A percentile compares a stretch with the other conserved stretches of the same genome.
phyloP scores from a whole-genome alignment of 1,284 basidiomycete species.

The Anthracocystis walkeri region DNA sequence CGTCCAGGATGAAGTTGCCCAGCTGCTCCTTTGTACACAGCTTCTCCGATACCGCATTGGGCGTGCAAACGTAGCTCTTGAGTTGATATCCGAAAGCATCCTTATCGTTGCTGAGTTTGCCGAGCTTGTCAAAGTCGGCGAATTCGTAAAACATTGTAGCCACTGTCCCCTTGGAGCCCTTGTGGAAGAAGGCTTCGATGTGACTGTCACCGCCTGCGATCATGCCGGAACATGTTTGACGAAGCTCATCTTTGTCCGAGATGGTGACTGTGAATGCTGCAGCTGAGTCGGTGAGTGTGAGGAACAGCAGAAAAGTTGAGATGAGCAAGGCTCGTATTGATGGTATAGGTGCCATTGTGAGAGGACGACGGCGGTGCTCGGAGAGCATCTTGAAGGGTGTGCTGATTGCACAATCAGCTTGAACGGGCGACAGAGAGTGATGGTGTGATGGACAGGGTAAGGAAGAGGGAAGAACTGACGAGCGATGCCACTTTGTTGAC shows the following conservation, averaged over 20 bases:
- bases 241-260: conserved; percentile 74
- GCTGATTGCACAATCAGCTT: too few species aligned
- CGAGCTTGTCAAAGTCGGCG: conserved; percentile 85
- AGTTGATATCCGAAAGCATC: conserved; percentile 66
- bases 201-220: conserved; percentile 82
- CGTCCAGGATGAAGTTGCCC: conserved; percentile 63
- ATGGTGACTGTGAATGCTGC: conserved; percentile 55
- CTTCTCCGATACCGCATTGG: conserved; percentile 37
- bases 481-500: too few species aligned
- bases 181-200: conserved; percentile 82
- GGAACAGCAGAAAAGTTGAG: conserved; percentile 4
- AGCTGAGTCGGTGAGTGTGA: conserved; percentile 8
- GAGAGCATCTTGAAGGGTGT: conserved; percentile 8
- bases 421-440: background rate
- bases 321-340: conserved; percentile 17
- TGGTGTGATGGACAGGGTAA: too few species aligned
- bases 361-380: background rate
- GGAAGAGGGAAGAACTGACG: too few species aligned
- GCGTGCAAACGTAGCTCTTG: conserved; percentile 77
- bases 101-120: conserved; percentile 72
- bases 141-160: conserved; percentile 97
- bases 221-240: conserved; percentile 96
- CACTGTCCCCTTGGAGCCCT: conserved; percentile 83
- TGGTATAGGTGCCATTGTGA: background rate
- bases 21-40: conserved; percentile 50